These are phyloP conservation scores for Echria macrotheca DNA, from an alignment of 495 filamentous ascomycete genomes.

Conservation along the genomic window DNA sequence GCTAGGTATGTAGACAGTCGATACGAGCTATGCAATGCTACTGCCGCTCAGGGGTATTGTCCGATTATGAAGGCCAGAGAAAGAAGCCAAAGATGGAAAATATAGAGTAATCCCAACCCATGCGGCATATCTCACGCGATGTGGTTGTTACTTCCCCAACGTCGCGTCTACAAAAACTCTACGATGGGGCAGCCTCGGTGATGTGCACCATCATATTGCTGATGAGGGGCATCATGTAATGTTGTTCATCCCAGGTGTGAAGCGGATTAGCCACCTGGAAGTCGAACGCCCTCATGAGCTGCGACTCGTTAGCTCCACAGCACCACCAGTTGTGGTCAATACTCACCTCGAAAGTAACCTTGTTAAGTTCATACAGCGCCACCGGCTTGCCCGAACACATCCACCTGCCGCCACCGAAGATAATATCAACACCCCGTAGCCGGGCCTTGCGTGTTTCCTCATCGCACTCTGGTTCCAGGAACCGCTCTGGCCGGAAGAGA, in stretches of 20 bases:
- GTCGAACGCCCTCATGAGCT: conserved; percentile 13
- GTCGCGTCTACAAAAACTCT: no score
- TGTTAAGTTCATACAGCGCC: conserved; percentile 15
- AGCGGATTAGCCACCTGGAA: conserved; percentile 12
- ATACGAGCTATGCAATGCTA: no score
- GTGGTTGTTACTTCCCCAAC: no score
- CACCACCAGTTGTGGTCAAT: not conserved
- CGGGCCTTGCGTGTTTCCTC: conserved; percentile 1
- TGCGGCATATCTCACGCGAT: no score
- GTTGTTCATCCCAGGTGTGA: not conserved
- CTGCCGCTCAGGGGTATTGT: no score
- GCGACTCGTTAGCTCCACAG: not conserved
- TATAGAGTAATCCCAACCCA: no score
- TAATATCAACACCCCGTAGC: conserved; percentile 1
- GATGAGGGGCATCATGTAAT: not conserved
- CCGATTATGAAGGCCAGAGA: no score
- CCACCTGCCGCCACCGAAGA: conserved; percentile 13
- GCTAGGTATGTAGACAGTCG: no score
- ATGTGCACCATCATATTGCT: conserved; percentile 5
- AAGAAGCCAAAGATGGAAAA: no score
- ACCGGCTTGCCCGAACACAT: conserved; percentile 13
- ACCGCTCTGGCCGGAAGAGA: conserved; percentile 47
- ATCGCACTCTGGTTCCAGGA: conserved; percentile 27
- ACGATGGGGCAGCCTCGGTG: no score
- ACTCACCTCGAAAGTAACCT: conserved; percentile 15